A percentile compares a stretch with the other conserved stretches of the same genome.
These are phyloP conservation scores for Neurospora hispaniola DNA, from an alignment of 495 filamentous ascomycete species.

Conservation along the genomic window DNA sequence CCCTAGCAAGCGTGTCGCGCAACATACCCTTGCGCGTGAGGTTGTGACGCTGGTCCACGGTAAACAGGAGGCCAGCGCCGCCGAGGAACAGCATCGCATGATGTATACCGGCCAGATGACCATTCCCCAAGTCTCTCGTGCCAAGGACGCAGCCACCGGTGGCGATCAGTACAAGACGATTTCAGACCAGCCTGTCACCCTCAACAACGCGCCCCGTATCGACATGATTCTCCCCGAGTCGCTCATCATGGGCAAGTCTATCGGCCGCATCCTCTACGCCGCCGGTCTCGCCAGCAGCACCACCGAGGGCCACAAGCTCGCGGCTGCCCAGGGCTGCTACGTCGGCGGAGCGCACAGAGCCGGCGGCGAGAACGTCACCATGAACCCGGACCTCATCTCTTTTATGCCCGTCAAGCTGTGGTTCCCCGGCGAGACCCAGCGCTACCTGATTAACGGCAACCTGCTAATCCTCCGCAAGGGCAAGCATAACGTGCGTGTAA, in stretches of 20 bases:
- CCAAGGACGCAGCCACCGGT: background rate
- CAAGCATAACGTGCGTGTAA: conserved; percentile 69
- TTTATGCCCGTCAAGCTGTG: conserved; percentile 54
- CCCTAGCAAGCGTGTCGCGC: conserved; percentile 62
- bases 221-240: conserved; percentile 58
- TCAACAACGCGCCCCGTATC: conserved; percentile 37
- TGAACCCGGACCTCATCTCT: conserved; percentile 44
- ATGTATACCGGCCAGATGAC: conserved; percentile 30
- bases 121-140: background rate
- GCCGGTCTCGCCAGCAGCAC: conserved; percentile 56
- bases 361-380: conserved; percentile 26
- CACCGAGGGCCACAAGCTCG: conserved; percentile 56
- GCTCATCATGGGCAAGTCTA: conserved; percentile 49
- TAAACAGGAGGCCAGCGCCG: conserved; percentile 40
- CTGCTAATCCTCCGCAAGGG: conserved; percentile 61
- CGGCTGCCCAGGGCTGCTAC: conserved; percentile 48
- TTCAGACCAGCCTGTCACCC: conserved; percentile 27
- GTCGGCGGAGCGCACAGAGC: conserved; percentile 40
- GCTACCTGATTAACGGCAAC: conserved; percentile 53
- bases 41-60: conserved; percentile 75
- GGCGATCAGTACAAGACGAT: conserved; percentile 5
- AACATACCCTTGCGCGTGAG: conserved; percentile 71
- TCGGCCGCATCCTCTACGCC: conserved; percentile 54
- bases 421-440: conserved; percentile 43
- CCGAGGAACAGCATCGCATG: conserved; percentile 46